These are phyloP conservation scores for Castanopsis chinensis DNA, from an alignment of 306 rosid genomes.

Conservation along the genomic window DNA sequence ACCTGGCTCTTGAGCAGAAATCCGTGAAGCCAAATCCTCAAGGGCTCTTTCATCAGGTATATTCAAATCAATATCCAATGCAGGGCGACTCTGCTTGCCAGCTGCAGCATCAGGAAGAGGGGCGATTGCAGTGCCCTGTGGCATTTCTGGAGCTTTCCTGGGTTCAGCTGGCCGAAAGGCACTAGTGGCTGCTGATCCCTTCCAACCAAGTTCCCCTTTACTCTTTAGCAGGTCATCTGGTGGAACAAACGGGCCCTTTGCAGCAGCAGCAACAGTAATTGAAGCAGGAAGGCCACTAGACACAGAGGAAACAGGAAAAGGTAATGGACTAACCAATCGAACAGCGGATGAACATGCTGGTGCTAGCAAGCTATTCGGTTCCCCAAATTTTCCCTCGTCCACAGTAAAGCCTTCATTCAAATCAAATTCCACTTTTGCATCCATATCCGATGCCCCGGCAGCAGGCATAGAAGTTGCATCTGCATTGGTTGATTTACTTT, in stretches of 20 bases:
- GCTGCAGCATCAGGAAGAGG: conserved; percentile 38
- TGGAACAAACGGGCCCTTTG: conserved; percentile 76
- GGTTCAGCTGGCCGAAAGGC: conserved; percentile 98
- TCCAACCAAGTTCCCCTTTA: conserved; percentile 89
- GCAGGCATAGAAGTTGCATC: conserved; percentile 23
- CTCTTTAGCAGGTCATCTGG: conserved; percentile 69
- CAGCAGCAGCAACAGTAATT: conserved; percentile 84
- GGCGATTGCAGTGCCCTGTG: conserved; percentile 33
- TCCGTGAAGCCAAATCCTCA: conserved; percentile 58
- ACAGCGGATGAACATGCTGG: conserved; percentile 48
- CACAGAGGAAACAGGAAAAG: conserved; percentile 57
- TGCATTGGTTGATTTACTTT: conserved; percentile 24
- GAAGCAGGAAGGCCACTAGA: conserved; percentile 70
- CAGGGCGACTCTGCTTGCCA: conserved; percentile 57
- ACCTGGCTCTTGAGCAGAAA: conserved; percentile 25
- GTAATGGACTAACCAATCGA: conserved; percentile 54
- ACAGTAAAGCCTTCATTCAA: conserved; percentile 82
- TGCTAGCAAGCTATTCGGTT: conserved; percentile 46
- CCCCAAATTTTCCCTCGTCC: conserved; percentile 69
- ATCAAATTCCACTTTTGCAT: conserved; percentile 76
- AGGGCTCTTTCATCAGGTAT: conserved; percentile 64
- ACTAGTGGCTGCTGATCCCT: conserved; percentile 96
- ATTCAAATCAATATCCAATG: conserved; percentile 86
- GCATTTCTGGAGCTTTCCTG: conserved; percentile 54
- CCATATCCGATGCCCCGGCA: conserved; percentile 34